Percentiles rank a stretch among this genome's conserved stretches.
These are phyloP conservation scores for Penicillium ucsense DNA, from an alignment of 495 filamentous ascomycete species.

Conservation along the genomic window DNA sequence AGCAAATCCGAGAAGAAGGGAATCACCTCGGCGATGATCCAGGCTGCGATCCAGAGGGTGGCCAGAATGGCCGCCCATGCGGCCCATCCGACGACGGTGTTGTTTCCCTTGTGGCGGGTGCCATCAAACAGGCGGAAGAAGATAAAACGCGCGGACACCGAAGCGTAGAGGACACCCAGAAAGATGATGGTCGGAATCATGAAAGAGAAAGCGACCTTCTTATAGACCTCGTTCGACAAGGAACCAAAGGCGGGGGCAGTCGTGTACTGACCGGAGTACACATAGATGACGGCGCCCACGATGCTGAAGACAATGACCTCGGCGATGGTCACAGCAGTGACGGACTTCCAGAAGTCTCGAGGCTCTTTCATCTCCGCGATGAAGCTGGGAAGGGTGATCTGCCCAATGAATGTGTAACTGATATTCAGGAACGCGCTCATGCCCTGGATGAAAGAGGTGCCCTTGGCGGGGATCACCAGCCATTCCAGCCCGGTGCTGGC, in stretches of 20 bases:
- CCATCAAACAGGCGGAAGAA: slow-evolving; percentile 77
- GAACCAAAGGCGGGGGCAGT: slow-evolving; percentile 74
- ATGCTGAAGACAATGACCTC: slow-evolving; percentile 75
- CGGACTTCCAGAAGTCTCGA: slow-evolving; percentile 77
- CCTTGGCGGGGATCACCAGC: slow-evolving; percentile 50
- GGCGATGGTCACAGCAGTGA: slow-evolving; percentile 77
- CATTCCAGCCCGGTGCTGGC: no score
- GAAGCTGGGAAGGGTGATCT: slow-evolving; percentile 84
- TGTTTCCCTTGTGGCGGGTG: slow-evolving; percentile 62
- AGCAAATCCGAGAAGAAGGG: slow-evolving; percentile 82
- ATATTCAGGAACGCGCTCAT: slow-evolving; percentile 85
- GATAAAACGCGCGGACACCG: slow-evolving; percentile 76
- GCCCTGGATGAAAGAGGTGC: slow-evolving; percentile 69
- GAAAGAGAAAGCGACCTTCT: slow-evolving; percentile 81
- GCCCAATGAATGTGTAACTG: slow-evolving; percentile 85
- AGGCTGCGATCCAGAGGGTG: slow-evolving; percentile 63
- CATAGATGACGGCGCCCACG: slow-evolving; percentile 68
- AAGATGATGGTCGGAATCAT: slow-evolving; percentile 92
- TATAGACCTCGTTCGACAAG: slow-evolving; percentile 56
- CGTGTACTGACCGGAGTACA: slow-evolving; percentile 77
- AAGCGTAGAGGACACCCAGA: slow-evolving; percentile 78
- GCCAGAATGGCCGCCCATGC: slow-evolving; percentile 68
- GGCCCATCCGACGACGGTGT: slow-evolving; percentile 75
- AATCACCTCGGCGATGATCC: slow-evolving; percentile 81
- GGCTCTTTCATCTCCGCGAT: slow-evolving; percentile 89